Base-by-base conservation (phyloP, 2,329 filamentous ascomycete species). In the Aspergillus flavus region DNA sequence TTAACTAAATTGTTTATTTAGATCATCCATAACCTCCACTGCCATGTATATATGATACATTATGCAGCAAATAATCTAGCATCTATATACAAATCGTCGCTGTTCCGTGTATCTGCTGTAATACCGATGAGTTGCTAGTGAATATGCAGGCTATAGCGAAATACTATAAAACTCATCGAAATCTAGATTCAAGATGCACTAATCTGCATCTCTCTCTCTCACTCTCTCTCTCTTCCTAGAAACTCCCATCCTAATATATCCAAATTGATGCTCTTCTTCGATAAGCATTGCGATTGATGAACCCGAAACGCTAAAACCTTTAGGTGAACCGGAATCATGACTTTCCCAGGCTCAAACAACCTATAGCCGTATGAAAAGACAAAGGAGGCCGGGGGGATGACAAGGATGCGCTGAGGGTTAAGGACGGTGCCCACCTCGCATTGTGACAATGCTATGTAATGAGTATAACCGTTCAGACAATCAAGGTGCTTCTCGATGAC, bases 401-500 rank as follows among this genome's bases (percentile, higher is more conserved):
- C 19, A 48, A 48, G 23, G 26, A 21, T 6, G 9, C 3, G 19
- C 9, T 2, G 7, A 32, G 16, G 10, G 16, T 9, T 52, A 28
- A 19, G 30, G 10, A 34, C 28, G 28, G 28, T 21, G 16, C 19
- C 16, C 39, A 41, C 19, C 19, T 32, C 32, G 19, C 48, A 32
- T 9, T 48, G 34, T 52, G 46, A 5, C 9, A 48, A 58, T 57
- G 56, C 9, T 19, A 39, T 57, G 30, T 36, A 32, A 41, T 53
- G 39, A 41, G 39, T n/a, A 21, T 14, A 53, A 52, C 28, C 41
- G 21, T 23, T 58, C 16, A 34, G 56, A 28, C 16, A 52, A 19
- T 36, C 39, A 60, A 55, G 58, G 39, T 23, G 28, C 26, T 9
- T 56, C 50, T 30, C 57, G 45, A 48, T 39, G 56, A 50, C 43